Evolutionary conservation across 768 basidiomycete genomes (phyloP).

Genomic region (Russula sp.): DNA sequence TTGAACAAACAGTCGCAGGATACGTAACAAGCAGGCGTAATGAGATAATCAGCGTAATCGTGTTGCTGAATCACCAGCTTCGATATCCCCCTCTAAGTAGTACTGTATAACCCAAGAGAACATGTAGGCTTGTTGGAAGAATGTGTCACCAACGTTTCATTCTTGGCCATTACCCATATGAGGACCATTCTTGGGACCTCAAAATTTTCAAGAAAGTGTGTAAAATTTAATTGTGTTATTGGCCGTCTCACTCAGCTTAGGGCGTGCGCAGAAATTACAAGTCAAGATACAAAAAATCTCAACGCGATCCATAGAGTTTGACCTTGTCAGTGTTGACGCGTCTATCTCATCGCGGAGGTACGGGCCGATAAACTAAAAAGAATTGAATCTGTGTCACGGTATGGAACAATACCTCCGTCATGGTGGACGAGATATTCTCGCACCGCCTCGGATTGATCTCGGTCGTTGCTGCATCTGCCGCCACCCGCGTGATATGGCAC

Average conservation of each 20-base stretch:
- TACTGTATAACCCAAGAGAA: constrained; percentile 39
- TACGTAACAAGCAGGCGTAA: no score
- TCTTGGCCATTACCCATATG: constrained; percentile 81
- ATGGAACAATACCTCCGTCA: constrained; percentile 91
- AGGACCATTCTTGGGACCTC: constrained; percentile 83
- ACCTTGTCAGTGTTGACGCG: constrained; percentile 91
- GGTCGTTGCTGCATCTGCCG: constrained; percentile 80
- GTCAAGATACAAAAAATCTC: constrained; percentile 77
- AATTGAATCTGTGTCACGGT: constrained; percentile 55
- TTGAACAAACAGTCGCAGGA: no score
- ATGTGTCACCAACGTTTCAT: constrained; percentile 70
- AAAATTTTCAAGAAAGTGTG: constrained; percentile 69
- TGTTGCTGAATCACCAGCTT: neutral
- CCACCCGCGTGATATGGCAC: constrained; percentile 38
- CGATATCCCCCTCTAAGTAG: neutral
- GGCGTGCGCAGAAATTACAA: constrained; percentile 54
- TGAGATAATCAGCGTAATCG: no score
- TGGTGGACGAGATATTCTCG: constrained; percentile 89
- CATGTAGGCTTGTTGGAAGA: constrained; percentile 69
- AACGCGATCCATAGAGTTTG: constrained; percentile 83
- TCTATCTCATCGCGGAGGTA: constrained; percentile 94
- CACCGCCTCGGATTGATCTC: constrained; percentile 85
- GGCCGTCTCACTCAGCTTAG: constrained; percentile 26
- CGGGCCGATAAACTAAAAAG: constrained; percentile 22
- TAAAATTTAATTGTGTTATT: constrained; percentile 7